Evolutionary conservation across 495 filamentous ascomycete genomes (phyloP).

Genomic region (Penicilliopsis zonata): DNA sequence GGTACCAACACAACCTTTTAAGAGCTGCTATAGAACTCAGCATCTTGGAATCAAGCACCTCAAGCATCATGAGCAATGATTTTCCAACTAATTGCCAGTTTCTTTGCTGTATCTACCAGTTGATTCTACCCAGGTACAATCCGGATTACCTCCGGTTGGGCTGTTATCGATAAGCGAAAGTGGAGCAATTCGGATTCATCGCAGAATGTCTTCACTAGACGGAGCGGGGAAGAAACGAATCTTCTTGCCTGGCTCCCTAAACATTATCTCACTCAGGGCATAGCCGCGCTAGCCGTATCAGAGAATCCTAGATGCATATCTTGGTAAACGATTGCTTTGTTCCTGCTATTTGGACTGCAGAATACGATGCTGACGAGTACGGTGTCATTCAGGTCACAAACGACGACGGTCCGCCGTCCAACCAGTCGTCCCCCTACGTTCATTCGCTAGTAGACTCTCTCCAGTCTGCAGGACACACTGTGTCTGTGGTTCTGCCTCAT

Average conservation of each 20-base stretch:
- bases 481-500: constrained; percentile 84
- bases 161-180: not conserved
- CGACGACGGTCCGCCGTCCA: constrained; percentile 91
- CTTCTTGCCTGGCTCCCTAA: constrained; percentile 2
- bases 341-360: not conserved
- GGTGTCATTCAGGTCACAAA: constrained; percentile 58
- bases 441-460: constrained; percentile 73
- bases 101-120: too few relatives aligned
- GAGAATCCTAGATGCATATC: constrained; percentile 27
- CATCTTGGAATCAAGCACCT: too few relatives aligned
- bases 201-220: not conserved
- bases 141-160: too few relatives aligned
- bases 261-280: not conserved
- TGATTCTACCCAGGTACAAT: too few relatives aligned
- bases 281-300: constrained; percentile 6
- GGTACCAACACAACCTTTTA: too few relatives aligned
- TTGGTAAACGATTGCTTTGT: constrained; percentile 16
- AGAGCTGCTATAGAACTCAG: too few relatives aligned
- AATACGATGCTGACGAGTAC: constrained; percentile 1
- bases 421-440: constrained; percentile 84
- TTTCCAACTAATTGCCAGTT: too few relatives aligned
- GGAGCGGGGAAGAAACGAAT: not conserved
- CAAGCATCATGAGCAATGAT: too few relatives aligned
- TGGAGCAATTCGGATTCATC: constrained; percentile 1
- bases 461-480: constrained; percentile 63